These are phyloP conservation scores for Magnusiomyces tetraspermus DNA, from an alignment of 1,139 yeast genomes.

Conservation along the genomic window DNA sequence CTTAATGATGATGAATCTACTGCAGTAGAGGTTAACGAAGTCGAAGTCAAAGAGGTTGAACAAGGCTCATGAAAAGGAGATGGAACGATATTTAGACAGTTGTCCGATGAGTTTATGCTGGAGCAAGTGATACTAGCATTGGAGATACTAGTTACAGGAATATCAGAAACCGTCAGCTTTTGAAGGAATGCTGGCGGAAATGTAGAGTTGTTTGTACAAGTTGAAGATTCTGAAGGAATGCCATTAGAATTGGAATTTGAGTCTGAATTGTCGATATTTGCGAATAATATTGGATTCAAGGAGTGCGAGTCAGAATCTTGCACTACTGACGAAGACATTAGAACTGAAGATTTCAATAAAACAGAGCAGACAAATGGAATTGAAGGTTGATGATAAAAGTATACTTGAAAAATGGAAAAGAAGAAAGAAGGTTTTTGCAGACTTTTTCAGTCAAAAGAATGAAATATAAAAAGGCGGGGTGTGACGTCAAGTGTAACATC, in stretches of 20 bases:
- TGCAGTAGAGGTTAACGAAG: background rate
- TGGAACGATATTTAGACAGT: background rate
- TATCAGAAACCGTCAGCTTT: background rate
- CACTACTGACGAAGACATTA: background rate
- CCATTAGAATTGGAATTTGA: background rate
- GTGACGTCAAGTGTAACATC: background rate
- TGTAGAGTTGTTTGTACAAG: too few species aligned
- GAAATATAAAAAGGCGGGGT: too few species aligned
- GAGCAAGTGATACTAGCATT: background rate
- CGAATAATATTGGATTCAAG: background rate
- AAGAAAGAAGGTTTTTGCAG: background rate
- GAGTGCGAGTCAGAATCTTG: background rate
- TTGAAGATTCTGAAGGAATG: background rate
- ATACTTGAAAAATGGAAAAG: background rate
- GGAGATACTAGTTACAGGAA: background rate
- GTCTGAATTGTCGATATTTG: background rate
- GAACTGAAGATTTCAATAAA: background rate
- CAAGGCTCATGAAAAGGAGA: background rate
- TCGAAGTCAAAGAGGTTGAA: background rate
- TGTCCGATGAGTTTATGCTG: background rate
- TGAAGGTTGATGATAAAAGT: background rate
- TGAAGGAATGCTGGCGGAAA: background rate
- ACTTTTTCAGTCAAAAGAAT: too few species aligned
- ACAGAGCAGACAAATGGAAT: background rate
- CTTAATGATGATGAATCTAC: background rate